Conservation (phyloP, 2,329 filamentous ascomycete species). For the Sclerotiophoma versabilis region DNA sequence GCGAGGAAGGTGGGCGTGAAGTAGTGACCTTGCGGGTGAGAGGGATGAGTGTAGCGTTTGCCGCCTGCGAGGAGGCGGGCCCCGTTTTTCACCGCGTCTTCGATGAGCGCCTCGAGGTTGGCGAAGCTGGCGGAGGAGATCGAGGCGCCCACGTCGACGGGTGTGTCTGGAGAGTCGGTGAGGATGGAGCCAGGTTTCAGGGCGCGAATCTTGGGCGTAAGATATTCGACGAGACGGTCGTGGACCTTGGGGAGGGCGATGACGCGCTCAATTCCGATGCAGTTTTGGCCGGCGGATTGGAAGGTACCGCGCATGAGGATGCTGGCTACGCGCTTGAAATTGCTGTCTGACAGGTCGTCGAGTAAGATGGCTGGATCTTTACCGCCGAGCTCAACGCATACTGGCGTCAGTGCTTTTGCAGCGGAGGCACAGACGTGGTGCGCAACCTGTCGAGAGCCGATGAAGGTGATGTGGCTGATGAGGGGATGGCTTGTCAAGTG, state of each 20-base stretch:
- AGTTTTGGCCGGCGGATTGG: conserved; percentile 96
- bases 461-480: conserved; percentile 92
- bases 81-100: conserved; percentile 77
- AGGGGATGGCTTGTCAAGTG: conserved; percentile 84
- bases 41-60: conserved; percentile 72
- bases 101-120: conserved; percentile 77
- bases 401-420: conserved; percentile 82
- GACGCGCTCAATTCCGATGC: conserved; percentile 94
- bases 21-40: conserved; percentile 82
- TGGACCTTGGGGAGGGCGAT: conserved; percentile 82
- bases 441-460: conserved; percentile 86
- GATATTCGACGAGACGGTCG: conserved; percentile 70
- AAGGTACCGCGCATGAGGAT: conserved; percentile 92
- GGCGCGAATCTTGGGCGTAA: conserved; percentile 75
- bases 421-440: conserved; percentile 88
- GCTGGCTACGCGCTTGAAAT: conserved; percentile 75
- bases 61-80: conserved; percentile 85
- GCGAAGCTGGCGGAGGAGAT: conserved; percentile 80
- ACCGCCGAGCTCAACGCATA: conserved; percentile 90
- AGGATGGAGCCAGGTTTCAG: conserved; percentile 78
- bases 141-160: conserved; percentile 85
- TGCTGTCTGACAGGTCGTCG: conserved; percentile 72
- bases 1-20: conserved; percentile 89
- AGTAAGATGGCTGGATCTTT: conserved; percentile 93
- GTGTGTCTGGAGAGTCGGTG: conserved; percentile 51